Evolutionary conservation across 768 basidiomycete species (phyloP).

Genomic region (Tephrocybe sp.): DNA sequence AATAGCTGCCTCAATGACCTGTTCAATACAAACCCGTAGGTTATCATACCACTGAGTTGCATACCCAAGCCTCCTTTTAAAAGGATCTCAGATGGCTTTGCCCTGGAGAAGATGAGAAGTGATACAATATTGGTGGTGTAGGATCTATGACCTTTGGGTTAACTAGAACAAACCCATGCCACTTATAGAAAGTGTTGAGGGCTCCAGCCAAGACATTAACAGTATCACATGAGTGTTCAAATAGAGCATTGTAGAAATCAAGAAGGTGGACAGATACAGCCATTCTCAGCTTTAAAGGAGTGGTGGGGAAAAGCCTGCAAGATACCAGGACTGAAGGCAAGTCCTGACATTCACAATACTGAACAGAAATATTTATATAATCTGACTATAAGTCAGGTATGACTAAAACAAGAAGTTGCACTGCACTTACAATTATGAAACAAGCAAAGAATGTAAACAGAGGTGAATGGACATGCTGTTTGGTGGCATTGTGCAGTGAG

Average conservation of each 20-base stretch:
- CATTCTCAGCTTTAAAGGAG: constrained; percentile 21
- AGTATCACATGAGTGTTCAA: constrained; percentile 36
- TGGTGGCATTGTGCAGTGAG: not conserved
- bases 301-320: constrained; percentile 32
- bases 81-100: not conserved
- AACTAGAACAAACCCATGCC: constrained; percentile 8
- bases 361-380: too few relatives aligned
- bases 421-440: constrained; percentile 13
- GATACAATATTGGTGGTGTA: not conserved
- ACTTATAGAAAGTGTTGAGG: constrained; percentile 28
- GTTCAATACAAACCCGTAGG: not conserved
- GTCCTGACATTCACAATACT: too few relatives aligned
- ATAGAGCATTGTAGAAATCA: constrained; percentile 31
- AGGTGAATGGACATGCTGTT: not conserved
- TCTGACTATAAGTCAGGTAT: not conserved
- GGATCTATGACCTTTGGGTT: not conserved
- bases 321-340: constrained; percentile 21
- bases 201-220: constrained; percentile 27
- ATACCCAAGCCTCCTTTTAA: not conserved
- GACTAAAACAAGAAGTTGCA: not conserved
- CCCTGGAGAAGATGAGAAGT: not conserved
- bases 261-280: constrained; percentile 29
- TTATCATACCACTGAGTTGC: not conserved
- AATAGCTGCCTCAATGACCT: not conserved
- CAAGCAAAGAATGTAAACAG: constrained; percentile 9